Base-by-base conservation (phyloP, 106 monocot genomes). In the Ottelia alismoides region DNA sequence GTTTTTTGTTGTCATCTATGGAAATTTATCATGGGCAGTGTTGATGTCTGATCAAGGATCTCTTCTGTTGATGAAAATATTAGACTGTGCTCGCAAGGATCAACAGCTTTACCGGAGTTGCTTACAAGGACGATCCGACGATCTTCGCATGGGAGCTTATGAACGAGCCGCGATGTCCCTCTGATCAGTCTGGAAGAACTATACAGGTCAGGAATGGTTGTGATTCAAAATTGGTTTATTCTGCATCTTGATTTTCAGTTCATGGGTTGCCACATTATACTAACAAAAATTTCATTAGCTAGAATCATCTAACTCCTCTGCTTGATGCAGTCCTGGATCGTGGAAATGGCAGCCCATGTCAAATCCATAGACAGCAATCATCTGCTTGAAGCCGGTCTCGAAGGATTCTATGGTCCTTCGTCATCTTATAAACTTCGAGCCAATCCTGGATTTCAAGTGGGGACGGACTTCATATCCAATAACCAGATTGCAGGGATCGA, bases 381-480 rank as follows among this genome's bases (percentile, higher is more conserved):
- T 70, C 55, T 89, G 72, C 66, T 89, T 22, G 89, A 89, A 68
- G 84, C 59, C 21, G 84, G 90, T 11, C 60, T 84, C 22, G 84
- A 84, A 74, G 84, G 84, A 25, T 91, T 84, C 49, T 90, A 84
- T 28, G 83, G 75, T n/a, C n/a, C n/a, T 10, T 45, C 65, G 45
- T 56, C 74, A 9, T 20, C 73, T n/a, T 51, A 20, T 3, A 51
- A 45, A 40, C 25, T 30, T 19, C 45, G 60, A 46, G n/a, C 45
- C 56, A 72, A 77, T 61, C 72, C 77, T 17, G 68, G 74, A 11
- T 67, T 77, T 29, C 65, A 84, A 63, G 73, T 84, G 1, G 89
- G 89, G 47, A 90, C 89, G 1, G 77, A 90, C 56, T 90, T 90
- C 80, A 80, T 90, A 31, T 52, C 84, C 14, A 90, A 90, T 60